phyloP scores from a whole-genome alignment of 495 filamentous ascomycete species.

The Hypoxylon lienhwacheense region DNA sequence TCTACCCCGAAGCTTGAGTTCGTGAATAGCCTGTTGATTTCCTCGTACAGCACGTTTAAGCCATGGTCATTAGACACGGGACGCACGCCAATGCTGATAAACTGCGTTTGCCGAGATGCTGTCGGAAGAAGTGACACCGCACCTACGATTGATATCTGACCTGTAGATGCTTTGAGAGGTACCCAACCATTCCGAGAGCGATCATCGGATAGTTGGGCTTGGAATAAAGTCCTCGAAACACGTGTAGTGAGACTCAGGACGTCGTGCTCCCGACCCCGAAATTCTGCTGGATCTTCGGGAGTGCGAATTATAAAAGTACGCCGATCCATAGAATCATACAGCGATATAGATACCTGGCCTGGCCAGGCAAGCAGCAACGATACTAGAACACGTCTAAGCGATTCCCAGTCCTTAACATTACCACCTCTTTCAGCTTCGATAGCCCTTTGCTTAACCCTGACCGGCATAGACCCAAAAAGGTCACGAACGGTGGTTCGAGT shows the following conservation, averaged over 20 bases:
- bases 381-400: conserved; percentile 60
- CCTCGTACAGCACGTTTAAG: conserved; percentile 71
- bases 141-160: conserved; percentile 62
- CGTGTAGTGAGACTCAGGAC: conserved; percentile 32
- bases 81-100: conserved; percentile 72
- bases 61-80: conserved; percentile 57
- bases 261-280: conserved; percentile 10
- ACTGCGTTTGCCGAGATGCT: conserved; percentile 73
- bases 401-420: conserved; percentile 63
- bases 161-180: conserved; percentile 63
- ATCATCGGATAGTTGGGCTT: conserved; percentile 62
- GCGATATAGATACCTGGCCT: conserved; percentile 44
- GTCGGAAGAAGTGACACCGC: conserved; percentile 70
- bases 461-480: conserved; percentile 93
- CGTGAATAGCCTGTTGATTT: conserved; percentile 76
- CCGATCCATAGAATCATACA: conserved; percentile 44
- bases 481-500: conserved; percentile 81
- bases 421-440: conserved; percentile 59
- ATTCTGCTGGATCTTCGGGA: conserved; percentile 10
- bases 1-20: conserved; percentile 74
- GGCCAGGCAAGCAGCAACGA: conserved; percentile 70
- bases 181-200: conserved; percentile 62
- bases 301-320: conserved; percentile 23
- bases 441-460: conserved; percentile 83
- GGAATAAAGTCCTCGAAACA: conserved; percentile 61